Base-by-base conservation (phyloP, 208 protist genomes). In the Acanthamoeba royreba region DNA sequence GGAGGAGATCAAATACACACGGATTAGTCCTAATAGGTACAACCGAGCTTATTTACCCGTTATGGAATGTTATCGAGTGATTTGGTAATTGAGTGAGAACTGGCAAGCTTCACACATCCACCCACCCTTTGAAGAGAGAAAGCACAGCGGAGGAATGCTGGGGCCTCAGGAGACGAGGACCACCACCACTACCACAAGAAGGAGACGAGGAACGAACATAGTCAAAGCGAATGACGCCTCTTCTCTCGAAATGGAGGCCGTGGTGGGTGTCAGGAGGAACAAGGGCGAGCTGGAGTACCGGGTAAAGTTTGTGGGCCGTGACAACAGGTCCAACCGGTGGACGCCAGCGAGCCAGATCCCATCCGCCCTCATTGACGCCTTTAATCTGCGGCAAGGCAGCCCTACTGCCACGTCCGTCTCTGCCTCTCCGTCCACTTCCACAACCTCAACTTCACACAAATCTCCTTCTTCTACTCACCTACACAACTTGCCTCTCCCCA, bases 251-350 rank as follows among this genome's bases (percentile, higher is more conserved):
- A 15, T 28, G 11, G 72, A 83, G 72, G 19, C 7, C 22, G 72
- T 83, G 72, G 0, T 83, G 25, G 43, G 72, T n/a, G 7, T 28
- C 5, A 38, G 72, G 42, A 33, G 2, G 33, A 15, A 9, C 1
- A 52, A 15, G 0, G 72, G 66, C 0, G 72, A 40, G n/a, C 42
- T 9, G 9, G 42, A 83, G n/a, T 83, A 53, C 72, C 42, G 72
- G 7, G 72, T 83, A 38, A 83, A 83, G 72, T 31, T 83, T 1
- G 42, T 35, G 25, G 72, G 72, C 4, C 42, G 2, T 45, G 72
- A 83, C 72, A 83, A 83, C 72, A 38, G 72, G 25, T 52, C 42
- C 43, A 83, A 83, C 72, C 72, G 72, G 43, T 83, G 72, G 72
- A 1, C 52, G 38, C 11, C 72, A 38, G 72, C 28, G 25, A 11